Conservation (phyloP, 1,284 basidiomycete species). For the Fomitopsis schrenkii region DNA sequence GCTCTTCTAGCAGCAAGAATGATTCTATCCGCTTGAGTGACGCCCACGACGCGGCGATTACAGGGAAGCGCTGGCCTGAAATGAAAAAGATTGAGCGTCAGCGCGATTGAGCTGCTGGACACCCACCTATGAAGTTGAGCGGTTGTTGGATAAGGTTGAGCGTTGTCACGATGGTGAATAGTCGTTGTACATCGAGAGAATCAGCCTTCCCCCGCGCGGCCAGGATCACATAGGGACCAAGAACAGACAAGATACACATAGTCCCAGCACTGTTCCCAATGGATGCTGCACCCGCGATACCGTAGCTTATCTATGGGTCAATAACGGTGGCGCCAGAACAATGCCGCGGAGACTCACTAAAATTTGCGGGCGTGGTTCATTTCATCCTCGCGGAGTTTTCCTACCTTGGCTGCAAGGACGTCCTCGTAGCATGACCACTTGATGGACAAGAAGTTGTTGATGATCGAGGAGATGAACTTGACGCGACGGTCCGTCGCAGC, state of each 20-base stretch:
- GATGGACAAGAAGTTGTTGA: background rate
- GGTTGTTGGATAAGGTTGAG: background rate
- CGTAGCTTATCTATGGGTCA: background rate
- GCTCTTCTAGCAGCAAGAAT: background rate
- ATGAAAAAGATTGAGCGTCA: background rate
- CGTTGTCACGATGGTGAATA: background rate
- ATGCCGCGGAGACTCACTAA: background rate
- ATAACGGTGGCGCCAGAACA: no score
- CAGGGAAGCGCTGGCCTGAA: background rate
- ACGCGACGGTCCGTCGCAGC: background rate
- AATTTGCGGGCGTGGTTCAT: background rate
- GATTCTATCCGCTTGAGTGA: background rate
- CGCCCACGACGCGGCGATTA: background rate
- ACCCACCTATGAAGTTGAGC: background rate
- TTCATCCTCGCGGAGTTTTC: background rate
- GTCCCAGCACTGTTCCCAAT: background rate
- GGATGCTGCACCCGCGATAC: background rate
- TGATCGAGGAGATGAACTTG: background rate
- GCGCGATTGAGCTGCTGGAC: background rate
- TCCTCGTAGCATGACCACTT: background rate
- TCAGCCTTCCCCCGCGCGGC: background rate
- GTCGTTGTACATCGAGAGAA: background rate
- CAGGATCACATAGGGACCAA: background rate
- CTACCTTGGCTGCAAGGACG: background rate
- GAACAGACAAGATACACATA: background rate